A percentile compares a stretch with the other conserved stretches of the same genome.
These are phyloP conservation scores for Phaffia rhodozyma DNA, from an alignment of 1,284 basidiomycete species.

Conservation along the genomic window DNA sequence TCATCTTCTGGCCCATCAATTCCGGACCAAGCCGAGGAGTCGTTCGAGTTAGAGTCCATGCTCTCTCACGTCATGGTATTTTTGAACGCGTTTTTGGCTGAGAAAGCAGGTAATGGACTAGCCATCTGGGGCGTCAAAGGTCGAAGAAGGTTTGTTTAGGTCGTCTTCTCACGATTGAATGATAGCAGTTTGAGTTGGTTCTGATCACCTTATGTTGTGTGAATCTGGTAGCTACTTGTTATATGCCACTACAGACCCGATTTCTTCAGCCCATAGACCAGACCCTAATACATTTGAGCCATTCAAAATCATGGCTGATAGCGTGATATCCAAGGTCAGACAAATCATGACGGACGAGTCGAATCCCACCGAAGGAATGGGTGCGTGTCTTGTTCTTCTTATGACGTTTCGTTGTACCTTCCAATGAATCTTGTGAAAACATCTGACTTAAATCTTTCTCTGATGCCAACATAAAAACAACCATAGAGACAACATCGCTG, in stretches of 20 bases:
- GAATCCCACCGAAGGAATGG: conserved; percentile 15
- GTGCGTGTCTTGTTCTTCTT: not conserved
- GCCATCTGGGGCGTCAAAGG: conserved; percentile 80
- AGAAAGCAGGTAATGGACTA: conserved; percentile 79
- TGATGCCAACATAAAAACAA: not conserved
- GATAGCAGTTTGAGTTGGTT: not conserved
- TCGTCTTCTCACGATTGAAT: too few species aligned
- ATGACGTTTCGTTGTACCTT: conserved; percentile 29
- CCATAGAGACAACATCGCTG: conserved; percentile 48
- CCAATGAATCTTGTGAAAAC: conserved; percentile 23
- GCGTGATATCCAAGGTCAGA: conserved; percentile 56
- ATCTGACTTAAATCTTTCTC: not conserved
- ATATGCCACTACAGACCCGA: conserved; percentile 52
- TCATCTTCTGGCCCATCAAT: too few species aligned
- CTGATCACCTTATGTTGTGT: not conserved
- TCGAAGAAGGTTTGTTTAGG: conserved; percentile 46
- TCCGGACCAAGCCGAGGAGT: conserved; percentile 25
- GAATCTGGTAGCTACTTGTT: conserved; percentile 47
- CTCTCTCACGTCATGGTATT: conserved; percentile 75
- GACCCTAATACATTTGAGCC: conserved; percentile 73
- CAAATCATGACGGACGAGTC: conserved; percentile 48
- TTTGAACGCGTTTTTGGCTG: conserved; percentile 81
- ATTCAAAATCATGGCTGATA: conserved; percentile 48
- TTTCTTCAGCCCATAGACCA: conserved; percentile 14
- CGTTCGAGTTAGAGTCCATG: conserved; percentile 53